A percentile compares a stretch with the other conserved stretches of the same genome.
phyloP scores from a whole-genome alignment of 1,139 yeast genomes.

The Hyphopichia burtonii region DNA sequence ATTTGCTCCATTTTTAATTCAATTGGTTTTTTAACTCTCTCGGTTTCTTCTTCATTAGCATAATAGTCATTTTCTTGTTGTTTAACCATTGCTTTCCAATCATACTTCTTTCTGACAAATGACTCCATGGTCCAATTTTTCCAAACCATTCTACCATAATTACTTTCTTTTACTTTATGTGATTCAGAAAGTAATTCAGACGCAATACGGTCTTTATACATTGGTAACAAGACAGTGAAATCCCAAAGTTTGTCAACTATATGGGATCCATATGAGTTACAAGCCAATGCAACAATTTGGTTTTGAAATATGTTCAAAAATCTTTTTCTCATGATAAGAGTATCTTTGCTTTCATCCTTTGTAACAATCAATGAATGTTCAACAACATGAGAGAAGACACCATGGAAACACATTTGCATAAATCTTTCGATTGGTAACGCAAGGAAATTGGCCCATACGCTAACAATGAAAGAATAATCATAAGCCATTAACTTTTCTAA shows the following conservation, averaged over 20 bases:
- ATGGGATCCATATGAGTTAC: slow-evolving; percentile 91
- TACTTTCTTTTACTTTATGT: slow-evolving; percentile 74
- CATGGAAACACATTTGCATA: slow-evolving; percentile 76
- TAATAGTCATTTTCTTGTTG: slow-evolving; percentile 61
- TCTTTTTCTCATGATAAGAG: slow-evolving; percentile 61
- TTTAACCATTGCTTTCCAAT: slow-evolving; percentile 77
- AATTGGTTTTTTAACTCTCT: slow-evolving; percentile 37
- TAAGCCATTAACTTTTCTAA: slow-evolving; percentile 69
- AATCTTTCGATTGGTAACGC: slow-evolving; percentile 59
- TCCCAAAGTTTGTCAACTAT: slow-evolving; percentile 82
- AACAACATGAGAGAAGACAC: slow-evolving; percentile 85
- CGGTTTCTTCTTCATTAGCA: slow-evolving; percentile 8
- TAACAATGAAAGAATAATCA: slow-evolving; percentile 57
- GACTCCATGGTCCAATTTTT: slow-evolving; percentile 89
- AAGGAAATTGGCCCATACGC: slow-evolving; percentile 60
- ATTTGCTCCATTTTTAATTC: slow-evolving; percentile 45
- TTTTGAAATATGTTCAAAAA: slow-evolving; percentile 63
- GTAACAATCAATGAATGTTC: slow-evolving; percentile 54
- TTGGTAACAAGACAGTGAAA: slow-evolving; percentile 72
- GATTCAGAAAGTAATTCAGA: slow-evolving; percentile 60
- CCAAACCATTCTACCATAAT: slow-evolving; percentile 91
- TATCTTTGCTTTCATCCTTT: slow-evolving; percentile 45
- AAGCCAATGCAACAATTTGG: slow-evolving; percentile 58
- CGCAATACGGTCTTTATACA: slow-evolving; percentile 86
- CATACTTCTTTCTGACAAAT: slow-evolving; percentile 69